Evolutionary conservation across 495 filamentous ascomycete species (phyloP).

Genomic region (Cryomyces minteri): DNA sequence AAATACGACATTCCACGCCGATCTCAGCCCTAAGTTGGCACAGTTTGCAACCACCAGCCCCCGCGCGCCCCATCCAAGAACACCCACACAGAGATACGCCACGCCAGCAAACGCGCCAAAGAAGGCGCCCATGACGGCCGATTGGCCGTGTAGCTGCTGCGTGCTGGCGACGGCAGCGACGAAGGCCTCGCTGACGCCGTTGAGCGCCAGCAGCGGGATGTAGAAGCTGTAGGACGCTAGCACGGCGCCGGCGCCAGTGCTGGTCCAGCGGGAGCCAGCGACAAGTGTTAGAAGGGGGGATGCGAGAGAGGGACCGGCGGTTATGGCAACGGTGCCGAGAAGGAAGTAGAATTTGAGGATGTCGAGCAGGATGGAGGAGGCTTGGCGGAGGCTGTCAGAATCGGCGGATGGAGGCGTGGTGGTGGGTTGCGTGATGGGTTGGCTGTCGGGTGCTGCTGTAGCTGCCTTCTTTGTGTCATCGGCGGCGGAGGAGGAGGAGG

Average conservation of each 20-base stretch:
- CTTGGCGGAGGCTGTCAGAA: conserved; percentile 13
- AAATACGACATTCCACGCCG: conserved; percentile 60
- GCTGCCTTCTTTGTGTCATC: conserved; percentile 11
- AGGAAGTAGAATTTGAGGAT: conserved; percentile 46
- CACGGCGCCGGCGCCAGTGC: conserved; percentile 42
- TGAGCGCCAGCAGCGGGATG: conserved; percentile 79
- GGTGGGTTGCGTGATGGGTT: not conserved
- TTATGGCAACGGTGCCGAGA: conserved; percentile 43
- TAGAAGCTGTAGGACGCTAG: conserved; percentile 75
- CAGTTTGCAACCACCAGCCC: conserved; percentile 74
- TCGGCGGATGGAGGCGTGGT: not conserved
- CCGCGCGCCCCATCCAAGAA: conserved; percentile 46
- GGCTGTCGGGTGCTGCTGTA: not conserved
- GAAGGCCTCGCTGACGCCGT: conserved; percentile 85
- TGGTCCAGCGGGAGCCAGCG: conserved; percentile 54
- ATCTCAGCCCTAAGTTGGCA: conserved; percentile 71
- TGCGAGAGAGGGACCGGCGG: conserved; percentile 53
- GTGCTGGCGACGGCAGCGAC: conserved; percentile 66
- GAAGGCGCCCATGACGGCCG: conserved; percentile 64
- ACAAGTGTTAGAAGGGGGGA: conserved; percentile 51
- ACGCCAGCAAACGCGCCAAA: conserved; percentile 50
- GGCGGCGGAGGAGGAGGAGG: conserved; percentile 9
- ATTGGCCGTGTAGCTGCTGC: conserved; percentile 52
- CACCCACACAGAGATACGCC: conserved; percentile 49
- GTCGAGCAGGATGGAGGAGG: conserved; percentile 26